Evolutionary conservation across 1,284 basidiomycete species (phyloP).

Genomic region (Puccinia hordei): DNA sequence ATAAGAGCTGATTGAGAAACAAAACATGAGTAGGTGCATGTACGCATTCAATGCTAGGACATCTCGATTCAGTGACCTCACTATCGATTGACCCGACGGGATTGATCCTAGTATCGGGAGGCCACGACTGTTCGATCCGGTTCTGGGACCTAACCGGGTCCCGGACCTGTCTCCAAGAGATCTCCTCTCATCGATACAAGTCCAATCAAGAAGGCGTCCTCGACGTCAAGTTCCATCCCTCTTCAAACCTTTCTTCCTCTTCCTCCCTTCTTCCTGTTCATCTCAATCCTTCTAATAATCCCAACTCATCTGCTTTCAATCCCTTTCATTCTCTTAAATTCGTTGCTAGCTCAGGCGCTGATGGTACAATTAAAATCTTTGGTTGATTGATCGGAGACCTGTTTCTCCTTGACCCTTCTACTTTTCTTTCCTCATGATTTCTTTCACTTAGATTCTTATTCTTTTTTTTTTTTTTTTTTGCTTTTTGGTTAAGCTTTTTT

Average conservation of each 20-base stretch:
- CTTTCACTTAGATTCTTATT: neutral
- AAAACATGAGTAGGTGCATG: slow-evolving; percentile 67
- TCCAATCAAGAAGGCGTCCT: slow-evolving; percentile 88
- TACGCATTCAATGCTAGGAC: slow-evolving; percentile 84
- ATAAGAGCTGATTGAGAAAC: neutral
- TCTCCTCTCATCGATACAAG: slow-evolving; percentile 76
- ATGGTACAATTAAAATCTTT: slow-evolving; percentile 87
- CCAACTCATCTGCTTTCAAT: slow-evolving; percentile 56
- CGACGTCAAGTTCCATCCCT: slow-evolving; percentile 63
- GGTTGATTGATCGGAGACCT: slow-evolving; percentile 51
- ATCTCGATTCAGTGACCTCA: slow-evolving; percentile 86
- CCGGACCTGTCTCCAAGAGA: slow-evolving; percentile 78
- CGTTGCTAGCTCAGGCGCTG: slow-evolving; percentile 88
- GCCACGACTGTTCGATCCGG: slow-evolving; percentile 88
- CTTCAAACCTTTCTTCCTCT: slow-evolving; percentile 49
- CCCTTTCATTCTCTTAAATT: slow-evolving; percentile 68
- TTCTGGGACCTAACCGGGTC: slow-evolving; percentile 89
- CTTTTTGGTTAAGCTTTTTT: neutral
- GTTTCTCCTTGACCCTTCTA: neutral
- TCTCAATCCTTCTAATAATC: slow-evolving; percentile 23
- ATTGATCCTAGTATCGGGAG: slow-evolving; percentile 82
- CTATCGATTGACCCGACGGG: slow-evolving; percentile 83
- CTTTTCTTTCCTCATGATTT: neutral
- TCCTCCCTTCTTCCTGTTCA: slow-evolving; percentile 20
- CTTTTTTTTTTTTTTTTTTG: slow-evolving; percentile 1